phyloP scores from a whole-genome alignment of 2,329 filamentous ascomycete species.

The Hymenotorrendiella dingleyae region DNA sequence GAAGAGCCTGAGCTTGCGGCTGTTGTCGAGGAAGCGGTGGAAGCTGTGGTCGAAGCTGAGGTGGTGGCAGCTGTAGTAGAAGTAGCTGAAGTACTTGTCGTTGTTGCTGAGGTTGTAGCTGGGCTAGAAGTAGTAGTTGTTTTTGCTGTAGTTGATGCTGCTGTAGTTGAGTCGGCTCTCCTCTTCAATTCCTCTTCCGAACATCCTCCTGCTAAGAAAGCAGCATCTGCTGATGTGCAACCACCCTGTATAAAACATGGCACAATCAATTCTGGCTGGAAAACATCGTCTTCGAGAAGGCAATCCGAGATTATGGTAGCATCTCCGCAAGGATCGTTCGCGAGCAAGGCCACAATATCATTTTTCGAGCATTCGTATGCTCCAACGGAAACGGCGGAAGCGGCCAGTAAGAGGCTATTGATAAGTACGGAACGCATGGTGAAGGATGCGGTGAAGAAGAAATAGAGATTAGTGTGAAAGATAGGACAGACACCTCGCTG shows the following conservation, averaged over 20 bases:
- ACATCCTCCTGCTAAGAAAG: conserved; percentile 13
- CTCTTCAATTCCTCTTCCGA: conserved; percentile 17
- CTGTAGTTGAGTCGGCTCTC: conserved; percentile 4
- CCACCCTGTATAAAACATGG: conserved; percentile 21
- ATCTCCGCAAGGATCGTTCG: conserved; percentile 19
- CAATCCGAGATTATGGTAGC: conserved; percentile 17
- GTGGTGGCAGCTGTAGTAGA: background rate
- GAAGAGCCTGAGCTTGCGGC: background rate
- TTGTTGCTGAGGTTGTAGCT: background rate
- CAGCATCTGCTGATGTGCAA: conserved; percentile 18
- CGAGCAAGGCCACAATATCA: conserved; percentile 17
- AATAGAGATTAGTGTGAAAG: too few species aligned
- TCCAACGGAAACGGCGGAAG: conserved; percentile 16
- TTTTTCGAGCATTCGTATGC: conserved; percentile 12
- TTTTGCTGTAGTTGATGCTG: too few species aligned
- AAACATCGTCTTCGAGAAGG: conserved; percentile 13
- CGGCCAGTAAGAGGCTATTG: conserved; percentile 11
- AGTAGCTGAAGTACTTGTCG: background rate
- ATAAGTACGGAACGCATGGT: conserved; percentile 22
- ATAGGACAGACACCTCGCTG: too few species aligned
- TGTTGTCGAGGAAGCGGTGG: background rate
- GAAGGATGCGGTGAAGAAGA: too few species aligned
- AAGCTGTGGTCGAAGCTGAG: background rate
- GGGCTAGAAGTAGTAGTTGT: too few species aligned
- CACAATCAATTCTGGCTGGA: conserved; percentile 16